phyloP scores from a whole-genome alignment of 352 stramenopile genomes.

The Phytopythium mirpurense region DNA sequence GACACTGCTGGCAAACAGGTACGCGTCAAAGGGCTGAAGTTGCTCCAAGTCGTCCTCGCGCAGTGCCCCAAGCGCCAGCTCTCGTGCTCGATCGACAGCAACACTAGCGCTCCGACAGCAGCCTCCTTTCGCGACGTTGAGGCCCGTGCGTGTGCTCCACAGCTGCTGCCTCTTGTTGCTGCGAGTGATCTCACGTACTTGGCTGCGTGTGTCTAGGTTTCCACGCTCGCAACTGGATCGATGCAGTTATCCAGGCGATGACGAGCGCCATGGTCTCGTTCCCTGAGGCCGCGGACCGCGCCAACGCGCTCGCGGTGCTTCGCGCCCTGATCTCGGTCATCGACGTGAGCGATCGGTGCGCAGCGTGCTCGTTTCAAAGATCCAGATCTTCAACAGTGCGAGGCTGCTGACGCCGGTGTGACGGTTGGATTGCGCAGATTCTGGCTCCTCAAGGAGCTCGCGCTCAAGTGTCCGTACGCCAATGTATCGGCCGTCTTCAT shows the following conservation, averaged over 20 bases:
- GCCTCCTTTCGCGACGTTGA: background rate
- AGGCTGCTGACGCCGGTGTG: background rate
- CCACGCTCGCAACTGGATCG: constrained; percentile 41
- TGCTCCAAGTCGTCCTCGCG: constrained; percentile 13
- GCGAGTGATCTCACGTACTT: background rate
- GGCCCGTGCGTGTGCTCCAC: constrained; percentile 1
- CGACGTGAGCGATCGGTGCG: constrained; percentile 27
- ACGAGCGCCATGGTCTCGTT: constrained; percentile 74
- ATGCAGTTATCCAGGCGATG: constrained; percentile 47
- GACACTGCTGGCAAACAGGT: constrained; percentile 17
- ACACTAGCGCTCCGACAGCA: background rate
- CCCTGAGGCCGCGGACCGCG: constrained; percentile 32
- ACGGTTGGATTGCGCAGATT: constrained; percentile 22
- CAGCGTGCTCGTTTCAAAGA: background rate
- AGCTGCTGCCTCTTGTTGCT: too few relatives aligned
- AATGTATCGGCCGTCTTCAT: constrained; percentile 65
- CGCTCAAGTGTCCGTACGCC: constrained; percentile 59
- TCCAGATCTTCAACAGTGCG: background rate
- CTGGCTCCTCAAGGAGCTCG: constrained; percentile 31
- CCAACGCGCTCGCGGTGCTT: constrained; percentile 28
- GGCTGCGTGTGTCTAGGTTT: constrained; percentile 18
- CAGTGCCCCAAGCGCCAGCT: constrained; percentile 10
- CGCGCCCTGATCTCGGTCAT: constrained; percentile 34
- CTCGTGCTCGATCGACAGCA: background rate
- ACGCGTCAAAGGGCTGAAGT: constrained; percentile 23